Base-by-base conservation (phyloP, 2,329 filamentous ascomycete species). In the Fusarium vanettenii region DNA sequence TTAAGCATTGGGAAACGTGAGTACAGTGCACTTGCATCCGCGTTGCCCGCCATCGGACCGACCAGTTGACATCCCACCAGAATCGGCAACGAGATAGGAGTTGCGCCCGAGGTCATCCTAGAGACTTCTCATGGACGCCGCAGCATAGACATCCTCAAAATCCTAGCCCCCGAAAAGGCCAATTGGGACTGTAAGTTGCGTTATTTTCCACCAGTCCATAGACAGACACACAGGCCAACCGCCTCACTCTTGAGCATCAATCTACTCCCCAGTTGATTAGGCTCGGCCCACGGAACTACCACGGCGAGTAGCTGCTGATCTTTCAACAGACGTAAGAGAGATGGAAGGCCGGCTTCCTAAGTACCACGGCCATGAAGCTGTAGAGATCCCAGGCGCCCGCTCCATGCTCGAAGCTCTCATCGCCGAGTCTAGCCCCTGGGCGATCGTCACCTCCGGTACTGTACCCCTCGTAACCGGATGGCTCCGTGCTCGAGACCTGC, bases 41-140 rank as follows among this genome's bases (percentile, higher is more conserved):
- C 64, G 45, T 41, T 16, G 35, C 52, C 18, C 20, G 33, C 37
- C 37, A 18, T 52, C 27, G 48, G 18, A 55, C 48, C 6, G 35
- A 33, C 41, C 20, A 57, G 57, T 45, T 60, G 39, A 68, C 65
- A 27, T 37, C 57, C 56, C 33, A 18, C 57, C 79, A 94, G 93
- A n/a, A 89, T 95, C 74, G 95, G 93, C 60, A 88, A 89, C 11
- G 94, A 98, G 81, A 92, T 98, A 79, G 94, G 94, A 27, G 92
- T 98, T 25, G 91, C 94, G 75, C 94, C 94, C n/a, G 88, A 92
- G 57, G 90, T 93, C 55, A 98, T 99, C 78, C 89, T 98, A 29
- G 89, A 94, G 79, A 97, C 95, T 11, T 98, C 95, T 6, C 97
- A 99, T 84, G 97, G 97, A 71, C 91, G 96, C 69, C 88, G 97